Evolutionary conservation across 2,329 filamentous ascomycete species (phyloP), one percentile per base, ranked within the genome.

Genomic region (Corinectria fuckeliana): DNA sequence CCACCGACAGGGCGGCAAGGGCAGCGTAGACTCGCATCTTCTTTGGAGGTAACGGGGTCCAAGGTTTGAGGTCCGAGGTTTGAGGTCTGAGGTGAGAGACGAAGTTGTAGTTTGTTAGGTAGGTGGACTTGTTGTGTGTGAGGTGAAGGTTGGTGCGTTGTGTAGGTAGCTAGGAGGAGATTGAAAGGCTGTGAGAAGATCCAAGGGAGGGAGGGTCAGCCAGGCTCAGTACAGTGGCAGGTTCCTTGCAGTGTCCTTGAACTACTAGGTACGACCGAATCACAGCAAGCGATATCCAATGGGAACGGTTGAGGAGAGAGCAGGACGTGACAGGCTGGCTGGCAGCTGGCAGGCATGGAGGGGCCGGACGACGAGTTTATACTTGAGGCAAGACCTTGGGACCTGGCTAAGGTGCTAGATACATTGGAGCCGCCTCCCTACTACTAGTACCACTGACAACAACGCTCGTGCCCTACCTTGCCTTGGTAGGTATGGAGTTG

Each of bases 1-100:
- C 71, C 41, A 71, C 66, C 36, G 72, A 65, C 42, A 76, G 42
- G 38, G 69, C 28, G 54, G 72, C 65, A 28, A 72, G 23, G 10
- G 72, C 36, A 52, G 62, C 57, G 47, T 60, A 63, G 50, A 58
- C 41, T 26, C 63, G 64, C 69, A 72, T 72, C 20, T 52, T 67
- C 57, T 48, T 36, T 36, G 16, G 21, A 21, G 28, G 23, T 16
- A 4, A 20, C 23, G 42, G 30, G 28, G 39, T 32, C 36, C 23
- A 54, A 16, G 6, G n/a, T 18, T 36, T 36, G 32, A 16, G 32
- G 7, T 36, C 14, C 14, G 28, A 30, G 28, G 28, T 30, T 13
- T 13, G 9, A 30, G 28, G 5, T 13, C 11, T 10, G 28, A 49
- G 26, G 11, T 50, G 11, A 28, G 20, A 38, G 30, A 55, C 26